Conservation (phyloP, 352 stramenopile genomes). For the Pythium phragmitis region DNA sequence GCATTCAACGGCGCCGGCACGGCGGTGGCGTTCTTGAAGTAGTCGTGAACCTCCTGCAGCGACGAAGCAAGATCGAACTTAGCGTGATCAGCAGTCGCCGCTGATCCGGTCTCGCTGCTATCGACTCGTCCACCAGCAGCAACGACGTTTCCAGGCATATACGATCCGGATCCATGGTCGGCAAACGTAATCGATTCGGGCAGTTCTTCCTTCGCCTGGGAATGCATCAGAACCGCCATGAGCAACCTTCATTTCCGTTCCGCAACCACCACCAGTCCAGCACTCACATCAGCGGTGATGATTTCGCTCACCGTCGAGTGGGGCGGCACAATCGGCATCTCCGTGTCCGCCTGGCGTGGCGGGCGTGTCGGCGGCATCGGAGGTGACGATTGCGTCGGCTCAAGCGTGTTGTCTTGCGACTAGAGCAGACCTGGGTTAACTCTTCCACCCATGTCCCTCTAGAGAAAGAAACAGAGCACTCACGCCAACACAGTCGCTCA, state of each 20-base stretch:
- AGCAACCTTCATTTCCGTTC: not conserved
- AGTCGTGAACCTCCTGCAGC: slow-evolving; percentile 13
- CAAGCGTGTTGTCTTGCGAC: not conserved
- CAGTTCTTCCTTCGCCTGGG: not conserved
- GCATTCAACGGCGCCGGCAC: not conserved
- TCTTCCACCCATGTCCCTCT: too few species aligned
- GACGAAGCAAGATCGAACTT: not conserved
- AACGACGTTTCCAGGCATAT: not conserved
- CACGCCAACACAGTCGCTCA: not conserved
- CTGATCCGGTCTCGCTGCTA: not conserved
- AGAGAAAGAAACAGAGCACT: not conserved
- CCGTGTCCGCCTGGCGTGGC: too few species aligned
- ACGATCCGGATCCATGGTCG: not conserved
- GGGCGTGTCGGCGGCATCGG: too few species aligned
- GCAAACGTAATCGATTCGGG: not conserved
- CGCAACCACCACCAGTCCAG: not conserved
- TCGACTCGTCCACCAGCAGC: not conserved
- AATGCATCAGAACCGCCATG: not conserved
- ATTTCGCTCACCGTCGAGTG: too few species aligned
- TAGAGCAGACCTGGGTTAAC: not conserved
- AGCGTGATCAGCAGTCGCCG: not conserved
- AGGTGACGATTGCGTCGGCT: not conserved
- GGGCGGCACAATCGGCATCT: too few species aligned
- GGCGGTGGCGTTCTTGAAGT: not conserved
- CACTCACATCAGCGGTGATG: not conserved